Percentiles rank a stretch among this genome's conserved stretches.
Evolutionary conservation across 192 early-diverging fungal genomes (phyloP).

Genomic region (Backusella macrospora): DNA sequence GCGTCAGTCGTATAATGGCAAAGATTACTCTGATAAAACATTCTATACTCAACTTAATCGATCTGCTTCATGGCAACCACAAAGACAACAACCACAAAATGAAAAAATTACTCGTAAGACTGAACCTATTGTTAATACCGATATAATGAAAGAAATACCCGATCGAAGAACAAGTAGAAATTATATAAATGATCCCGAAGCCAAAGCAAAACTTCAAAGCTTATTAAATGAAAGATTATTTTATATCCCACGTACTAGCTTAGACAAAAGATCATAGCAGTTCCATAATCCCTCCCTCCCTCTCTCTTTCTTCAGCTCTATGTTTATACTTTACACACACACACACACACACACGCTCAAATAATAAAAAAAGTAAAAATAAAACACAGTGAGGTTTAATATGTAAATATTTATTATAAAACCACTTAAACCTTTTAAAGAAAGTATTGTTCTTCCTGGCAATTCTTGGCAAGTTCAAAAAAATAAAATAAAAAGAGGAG

Average conservation of each 20-base stretch:
- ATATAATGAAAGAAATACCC: conserved; percentile 16
- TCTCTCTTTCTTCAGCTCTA: neutral
- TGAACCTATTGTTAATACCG: neutral
- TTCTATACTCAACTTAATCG: conserved; percentile 9
- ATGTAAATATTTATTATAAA: too few species aligned
- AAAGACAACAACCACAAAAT: neutral
- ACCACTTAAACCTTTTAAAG: too few species aligned
- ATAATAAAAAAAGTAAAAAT: neutral
- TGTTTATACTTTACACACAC: neutral
- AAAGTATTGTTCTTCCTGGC: too few species aligned
- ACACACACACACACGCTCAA: too few species aligned
- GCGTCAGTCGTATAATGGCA: neutral
- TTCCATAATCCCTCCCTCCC: neutral
- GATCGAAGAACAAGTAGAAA: conserved; percentile 23
- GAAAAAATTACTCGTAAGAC: neutral
- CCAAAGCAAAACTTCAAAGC: conserved; percentile 11
- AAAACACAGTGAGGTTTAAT: neutral
- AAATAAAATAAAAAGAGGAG: too few species aligned
- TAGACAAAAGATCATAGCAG: neutral
- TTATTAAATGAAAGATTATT: conserved; percentile 16
- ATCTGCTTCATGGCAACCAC: conserved; percentile 15
- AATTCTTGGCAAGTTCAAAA: too few species aligned
- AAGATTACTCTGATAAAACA: neutral
- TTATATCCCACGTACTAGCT: neutral
- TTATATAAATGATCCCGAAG: conserved; percentile 10